Evolutionary conservation across 805 yeast genomes (phyloP).

Genomic region (Lachancea nothofagi): DNA sequence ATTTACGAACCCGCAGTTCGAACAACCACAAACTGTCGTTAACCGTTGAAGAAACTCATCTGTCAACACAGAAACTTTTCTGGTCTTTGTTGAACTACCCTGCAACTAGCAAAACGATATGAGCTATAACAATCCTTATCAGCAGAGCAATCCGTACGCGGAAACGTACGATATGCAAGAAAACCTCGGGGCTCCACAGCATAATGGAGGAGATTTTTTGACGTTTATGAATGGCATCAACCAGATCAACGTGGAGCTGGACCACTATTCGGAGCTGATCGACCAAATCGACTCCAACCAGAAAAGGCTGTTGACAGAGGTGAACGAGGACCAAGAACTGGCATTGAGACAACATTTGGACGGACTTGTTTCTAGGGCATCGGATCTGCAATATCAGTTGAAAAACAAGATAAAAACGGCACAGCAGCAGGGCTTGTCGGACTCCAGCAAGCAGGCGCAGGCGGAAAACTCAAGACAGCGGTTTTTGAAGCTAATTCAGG

Average conservation of each 20-base stretch:
- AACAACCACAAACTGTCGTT: neutral
- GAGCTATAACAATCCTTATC: constrained; percentile 33
- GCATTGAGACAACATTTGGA: constrained; percentile 73
- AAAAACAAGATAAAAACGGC: constrained; percentile 72
- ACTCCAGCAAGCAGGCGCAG: constrained; percentile 79
- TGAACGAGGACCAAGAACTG: constrained; percentile 63
- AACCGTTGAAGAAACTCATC: no score
- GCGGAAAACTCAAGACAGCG: constrained; percentile 82
- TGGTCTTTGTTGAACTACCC: neutral
- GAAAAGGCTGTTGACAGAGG: constrained; percentile 63
- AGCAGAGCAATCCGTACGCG: constrained; percentile 19
- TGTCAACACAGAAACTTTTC: no score
- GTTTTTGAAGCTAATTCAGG: constrained; percentile 81
- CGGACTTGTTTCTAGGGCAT: constrained; percentile 67
- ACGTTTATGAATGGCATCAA: constrained; percentile 66
- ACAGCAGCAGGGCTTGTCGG: constrained; percentile 64
- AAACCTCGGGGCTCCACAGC: constrained; percentile 14
- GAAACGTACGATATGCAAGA: constrained; percentile 22
- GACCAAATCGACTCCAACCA: constrained; percentile 67
- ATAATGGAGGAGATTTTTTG: constrained; percentile 46
- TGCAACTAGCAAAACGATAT: constrained; percentile 8
- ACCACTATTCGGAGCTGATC: constrained; percentile 63
- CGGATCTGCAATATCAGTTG: constrained; percentile 67
- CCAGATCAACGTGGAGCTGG: constrained; percentile 60
- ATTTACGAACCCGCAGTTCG: neutral